Percentiles rank a stretch among this genome's conserved stretches.
Conservation (phyloP, 2,329 filamentous ascomycete genomes). For the Penicillium sp. region DNA sequence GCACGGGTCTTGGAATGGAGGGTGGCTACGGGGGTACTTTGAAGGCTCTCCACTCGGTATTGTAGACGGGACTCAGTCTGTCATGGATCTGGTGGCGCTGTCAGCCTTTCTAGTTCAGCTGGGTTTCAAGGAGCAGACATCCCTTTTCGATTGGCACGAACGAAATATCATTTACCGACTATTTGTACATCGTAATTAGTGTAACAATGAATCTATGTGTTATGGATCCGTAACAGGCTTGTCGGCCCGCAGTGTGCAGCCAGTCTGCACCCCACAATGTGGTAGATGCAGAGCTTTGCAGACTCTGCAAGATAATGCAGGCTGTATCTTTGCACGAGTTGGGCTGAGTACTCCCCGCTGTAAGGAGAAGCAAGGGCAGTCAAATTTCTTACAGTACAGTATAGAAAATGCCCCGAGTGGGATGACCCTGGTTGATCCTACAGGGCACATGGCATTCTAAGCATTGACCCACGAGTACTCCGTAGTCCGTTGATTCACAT, state of each 20-base stretch:
- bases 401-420: slow-evolving; percentile 8
- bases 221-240: neutral
- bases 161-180: neutral
- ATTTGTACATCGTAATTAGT: neutral
- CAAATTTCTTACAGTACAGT: slow-evolving; percentile 6
- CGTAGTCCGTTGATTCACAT: neutral
- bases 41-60: neutral
- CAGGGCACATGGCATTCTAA: slow-evolving; percentile 7
- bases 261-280: slow-evolving; percentile 16
- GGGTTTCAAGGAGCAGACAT: neutral
- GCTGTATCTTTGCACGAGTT: slow-evolving; percentile 5
- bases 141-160: neutral
- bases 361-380: slow-evolving; percentile 13
- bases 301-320: slow-evolving; percentile 21
- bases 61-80: neutral
- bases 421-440: neutral
- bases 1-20: neutral
- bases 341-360: neutral
- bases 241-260: slow-evolving; percentile 2
- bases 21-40: neutral
- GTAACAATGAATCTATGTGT: neutral
- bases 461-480: slow-evolving; percentile 4
- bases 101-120: neutral
- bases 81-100: neutral
- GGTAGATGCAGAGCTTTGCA: slow-evolving; percentile 5